These are phyloP conservation scores for Suillus ampliporus DNA, from an alignment of 768 basidiomycete species.

Conservation along the genomic window DNA sequence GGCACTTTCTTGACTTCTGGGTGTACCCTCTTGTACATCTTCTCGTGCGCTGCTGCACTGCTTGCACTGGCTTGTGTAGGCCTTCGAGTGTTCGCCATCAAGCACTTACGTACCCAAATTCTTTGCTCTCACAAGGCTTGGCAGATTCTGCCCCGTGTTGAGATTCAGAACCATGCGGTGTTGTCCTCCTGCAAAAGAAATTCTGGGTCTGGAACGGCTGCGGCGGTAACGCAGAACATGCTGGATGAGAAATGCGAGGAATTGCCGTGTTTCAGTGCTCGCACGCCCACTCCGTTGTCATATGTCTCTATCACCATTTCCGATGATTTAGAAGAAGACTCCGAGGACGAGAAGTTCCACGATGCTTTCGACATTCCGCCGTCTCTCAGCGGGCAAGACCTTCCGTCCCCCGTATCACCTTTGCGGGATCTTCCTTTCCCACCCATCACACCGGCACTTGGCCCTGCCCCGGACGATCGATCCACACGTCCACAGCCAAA, in stretches of 20 bases:
- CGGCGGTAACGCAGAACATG: background rate
- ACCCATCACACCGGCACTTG: conserved; percentile 17
- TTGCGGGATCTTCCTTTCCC: conserved; percentile 20
- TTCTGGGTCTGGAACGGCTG: background rate
- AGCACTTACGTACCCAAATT: conserved; percentile 22
- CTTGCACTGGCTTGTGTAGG: conserved; percentile 28
- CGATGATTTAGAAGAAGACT: conserved; percentile 4
- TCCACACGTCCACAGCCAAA: background rate
- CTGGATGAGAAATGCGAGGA: background rate
- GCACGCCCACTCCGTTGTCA: background rate
- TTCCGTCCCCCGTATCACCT: conserved; percentile 21
- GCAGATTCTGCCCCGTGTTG: conserved; percentile 27
- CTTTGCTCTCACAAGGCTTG: conserved; percentile 30
- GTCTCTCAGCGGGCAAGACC: conserved; percentile 23
- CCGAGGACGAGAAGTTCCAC: conserved; percentile 39
- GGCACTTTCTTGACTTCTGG: background rate
- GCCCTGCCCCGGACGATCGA: background rate
- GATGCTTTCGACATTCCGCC: conserved; percentile 36
- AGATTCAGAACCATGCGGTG: conserved; percentile 18
- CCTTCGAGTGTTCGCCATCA: conserved; percentile 28
- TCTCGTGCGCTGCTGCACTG: conserved; percentile 33
- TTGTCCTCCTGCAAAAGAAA: background rate
- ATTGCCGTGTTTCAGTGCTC: background rate
- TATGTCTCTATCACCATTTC: background rate
- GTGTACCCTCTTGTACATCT: conserved; percentile 21